Conservation (phyloP, 768 basidiomycete genomes). For the Tricholoma sp. region DNA sequence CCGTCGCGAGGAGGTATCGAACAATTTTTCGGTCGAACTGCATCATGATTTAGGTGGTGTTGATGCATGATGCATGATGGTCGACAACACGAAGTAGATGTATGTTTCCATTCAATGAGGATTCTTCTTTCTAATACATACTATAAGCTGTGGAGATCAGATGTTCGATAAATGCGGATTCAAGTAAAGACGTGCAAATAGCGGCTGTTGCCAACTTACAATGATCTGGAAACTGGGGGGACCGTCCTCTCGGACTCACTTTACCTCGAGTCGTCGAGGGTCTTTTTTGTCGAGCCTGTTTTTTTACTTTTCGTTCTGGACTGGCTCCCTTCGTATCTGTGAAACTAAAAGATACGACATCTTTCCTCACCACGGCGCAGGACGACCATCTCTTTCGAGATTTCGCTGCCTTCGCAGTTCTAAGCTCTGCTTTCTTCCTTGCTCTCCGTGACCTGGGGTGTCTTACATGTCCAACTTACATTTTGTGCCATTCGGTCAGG, state of each 20-base stretch:
- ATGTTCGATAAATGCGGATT: no score
- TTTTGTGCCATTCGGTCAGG: background rate
- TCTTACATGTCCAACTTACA: background rate
- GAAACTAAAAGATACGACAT: slow-evolving; percentile 17
- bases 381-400: slow-evolving; percentile 24
- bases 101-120: no score
- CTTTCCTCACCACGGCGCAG: slow-evolving; percentile 31
- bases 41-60: background rate
- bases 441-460: background rate
- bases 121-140: no score
- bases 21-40: slow-evolving; percentile 14
- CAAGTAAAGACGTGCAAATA: slow-evolving; percentile 11
- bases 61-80: background rate
- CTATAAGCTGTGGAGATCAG: no score
- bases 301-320: slow-evolving; percentile 17
- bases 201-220: background rate
- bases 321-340: slow-evolving; percentile 18
- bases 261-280: slow-evolving; percentile 8
- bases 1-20: slow-evolving; percentile 12
- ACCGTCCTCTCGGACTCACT: background rate
- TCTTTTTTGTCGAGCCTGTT: slow-evolving; percentile 8
- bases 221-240: background rate
- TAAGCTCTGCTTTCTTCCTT: background rate
- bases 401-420: background rate
- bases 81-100: no score